A percentile compares a stretch with the other conserved stretches of the same genome.
Conservation (phyloP, 192 early-diverging fungal genomes). For the Nowakowskiella sp. region DNA sequence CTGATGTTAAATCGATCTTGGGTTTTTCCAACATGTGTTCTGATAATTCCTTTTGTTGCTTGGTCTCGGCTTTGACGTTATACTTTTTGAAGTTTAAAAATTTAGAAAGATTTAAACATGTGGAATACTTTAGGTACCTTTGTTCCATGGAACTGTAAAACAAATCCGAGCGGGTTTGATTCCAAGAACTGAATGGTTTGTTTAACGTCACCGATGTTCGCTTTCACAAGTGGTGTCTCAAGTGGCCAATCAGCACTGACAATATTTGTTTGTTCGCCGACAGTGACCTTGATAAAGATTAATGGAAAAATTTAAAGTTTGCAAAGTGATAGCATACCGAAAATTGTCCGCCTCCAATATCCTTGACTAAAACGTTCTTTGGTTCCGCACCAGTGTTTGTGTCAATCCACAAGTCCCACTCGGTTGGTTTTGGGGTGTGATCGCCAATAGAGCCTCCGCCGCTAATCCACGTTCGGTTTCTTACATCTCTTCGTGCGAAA, state of each 20-base stretch:
- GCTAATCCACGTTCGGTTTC: constrained; percentile 48
- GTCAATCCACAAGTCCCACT: constrained; percentile 20
- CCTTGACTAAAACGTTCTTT: constrained; percentile 6
- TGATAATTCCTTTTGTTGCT: constrained; percentile 54
- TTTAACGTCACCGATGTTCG: constrained; percentile 26
- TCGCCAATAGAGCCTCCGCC: constrained; percentile 18
- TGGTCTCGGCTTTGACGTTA: constrained; percentile 56
- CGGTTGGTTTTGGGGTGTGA: not conserved
- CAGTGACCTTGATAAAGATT: constrained; percentile 3
- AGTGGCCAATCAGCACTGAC: constrained; percentile 60
- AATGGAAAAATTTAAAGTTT: not conserved
- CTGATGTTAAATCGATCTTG: constrained; percentile 59
- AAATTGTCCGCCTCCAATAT: constrained; percentile 3
- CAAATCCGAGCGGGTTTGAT: constrained; percentile 63
- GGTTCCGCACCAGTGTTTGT: constrained; percentile 4
- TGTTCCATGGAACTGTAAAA: constrained; percentile 73
- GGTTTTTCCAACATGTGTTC: constrained; percentile 71
- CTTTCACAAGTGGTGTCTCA: constrained; percentile 63
- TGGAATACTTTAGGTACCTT: constrained; percentile 25
- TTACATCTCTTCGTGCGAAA: constrained; percentile 57
- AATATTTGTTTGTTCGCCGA: constrained; percentile 16
- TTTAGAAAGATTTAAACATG: not conserved
- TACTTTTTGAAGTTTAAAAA: constrained; percentile 31
- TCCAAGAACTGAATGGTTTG: constrained; percentile 67
- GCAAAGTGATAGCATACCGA: not conserved